phyloP scores from a whole-genome alignment of 345 rosid genomes.

The Dipteronia dyeriana region DNA sequence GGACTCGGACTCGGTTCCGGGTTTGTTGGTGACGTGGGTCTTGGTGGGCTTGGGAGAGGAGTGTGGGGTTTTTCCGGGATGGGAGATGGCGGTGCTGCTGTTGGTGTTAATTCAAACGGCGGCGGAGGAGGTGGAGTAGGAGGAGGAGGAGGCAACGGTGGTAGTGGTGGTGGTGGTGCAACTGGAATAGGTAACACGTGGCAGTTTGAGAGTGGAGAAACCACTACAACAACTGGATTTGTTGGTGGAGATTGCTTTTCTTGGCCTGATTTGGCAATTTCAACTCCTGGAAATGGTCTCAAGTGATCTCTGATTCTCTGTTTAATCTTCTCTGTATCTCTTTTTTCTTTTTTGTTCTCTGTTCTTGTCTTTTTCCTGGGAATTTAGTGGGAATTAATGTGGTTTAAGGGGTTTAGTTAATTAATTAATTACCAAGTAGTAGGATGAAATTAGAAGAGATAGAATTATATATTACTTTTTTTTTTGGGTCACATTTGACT shows the following conservation, averaged over 20 bases:
- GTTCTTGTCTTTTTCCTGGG: background rate
- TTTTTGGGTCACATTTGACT: background rate
- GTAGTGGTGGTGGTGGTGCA: constrained; percentile 28
- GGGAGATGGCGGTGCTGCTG: constrained; percentile 41
- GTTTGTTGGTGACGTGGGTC: constrained; percentile 64
- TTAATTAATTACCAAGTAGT: background rate
- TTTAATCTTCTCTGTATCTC: background rate
- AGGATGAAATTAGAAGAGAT: constrained; percentile 11
- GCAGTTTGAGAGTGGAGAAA: constrained; percentile 76
- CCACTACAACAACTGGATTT: constrained; percentile 35
- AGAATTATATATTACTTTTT: constrained; percentile 13
- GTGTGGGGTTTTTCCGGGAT: constrained; percentile 66
- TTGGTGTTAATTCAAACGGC: constrained; percentile 12
- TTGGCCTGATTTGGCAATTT: constrained; percentile 95
- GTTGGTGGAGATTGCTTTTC: constrained; percentile 67
- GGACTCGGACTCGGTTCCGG: constrained; percentile 69
- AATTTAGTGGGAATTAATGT: constrained; percentile 9
- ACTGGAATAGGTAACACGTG: constrained; percentile 55
- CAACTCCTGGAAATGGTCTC: constrained; percentile 77
- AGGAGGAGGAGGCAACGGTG: constrained; percentile 4
- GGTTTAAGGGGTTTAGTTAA: constrained; percentile 16
- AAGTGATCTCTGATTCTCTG: constrained; percentile 42
- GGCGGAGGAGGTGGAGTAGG: constrained; percentile 7
- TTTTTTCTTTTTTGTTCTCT: background rate
- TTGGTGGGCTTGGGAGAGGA: constrained; percentile 82